These are phyloP conservation scores for Umbilicaria muhlenbergii DNA, from an alignment of 495 filamentous ascomycete species.

Conservation along the genomic window DNA sequence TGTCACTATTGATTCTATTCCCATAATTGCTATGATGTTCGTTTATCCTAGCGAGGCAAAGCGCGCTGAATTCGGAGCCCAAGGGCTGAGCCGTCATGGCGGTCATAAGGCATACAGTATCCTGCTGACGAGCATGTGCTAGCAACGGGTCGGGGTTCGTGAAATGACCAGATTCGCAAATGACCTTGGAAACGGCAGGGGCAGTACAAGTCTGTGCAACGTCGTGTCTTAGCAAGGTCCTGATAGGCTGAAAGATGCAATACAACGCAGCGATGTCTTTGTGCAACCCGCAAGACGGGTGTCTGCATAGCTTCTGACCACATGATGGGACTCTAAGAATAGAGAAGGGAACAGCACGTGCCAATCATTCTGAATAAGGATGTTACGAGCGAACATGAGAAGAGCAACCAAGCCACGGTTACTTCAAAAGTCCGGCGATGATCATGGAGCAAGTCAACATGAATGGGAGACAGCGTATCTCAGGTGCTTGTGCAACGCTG, in stretches of 20 bases:
- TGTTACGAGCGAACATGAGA: no score
- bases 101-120: constrained; percentile 13
- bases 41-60: constrained; percentile 14
- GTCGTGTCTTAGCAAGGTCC: not conserved
- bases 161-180: constrained; percentile 12
- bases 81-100: constrained; percentile 11
- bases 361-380: no score
- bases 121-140: constrained; percentile 12
- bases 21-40: constrained; percentile 14
- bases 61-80: constrained; percentile 4
- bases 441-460: no score
- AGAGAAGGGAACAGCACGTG: no score
- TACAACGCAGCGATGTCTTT: not conserved
- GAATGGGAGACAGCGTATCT: no score
- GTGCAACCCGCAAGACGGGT: not conserved
- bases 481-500: not conserved
- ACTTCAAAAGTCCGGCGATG: no score
- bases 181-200: constrained; percentile 10
- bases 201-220: constrained; percentile 8
- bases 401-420: no score
- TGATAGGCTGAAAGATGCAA: not conserved
- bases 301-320: no score
- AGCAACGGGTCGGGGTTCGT: constrained; percentile 7
- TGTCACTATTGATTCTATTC: constrained; percentile 15
- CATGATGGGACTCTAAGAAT: no score